phyloP scores from a whole-genome alignment of 192 early-diverging fungal genomes.

The Coemansia sp. region DNA sequence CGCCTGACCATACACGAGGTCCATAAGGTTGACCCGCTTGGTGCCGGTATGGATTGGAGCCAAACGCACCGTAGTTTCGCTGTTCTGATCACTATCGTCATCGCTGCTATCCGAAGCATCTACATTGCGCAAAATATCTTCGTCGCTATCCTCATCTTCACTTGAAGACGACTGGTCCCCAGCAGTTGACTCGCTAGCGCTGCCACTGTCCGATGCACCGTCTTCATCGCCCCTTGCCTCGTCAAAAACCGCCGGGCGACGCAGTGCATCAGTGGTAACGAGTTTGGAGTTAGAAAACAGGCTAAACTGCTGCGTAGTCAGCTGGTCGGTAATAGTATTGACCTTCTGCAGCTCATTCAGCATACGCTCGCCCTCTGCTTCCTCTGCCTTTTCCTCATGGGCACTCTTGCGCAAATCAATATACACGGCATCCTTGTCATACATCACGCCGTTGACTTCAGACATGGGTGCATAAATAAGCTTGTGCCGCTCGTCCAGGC shows the following conservation, averaged over 20 bases:
- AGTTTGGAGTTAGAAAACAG: constrained; percentile 49
- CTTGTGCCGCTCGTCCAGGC: constrained; percentile 90
- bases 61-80: constrained; percentile 17
- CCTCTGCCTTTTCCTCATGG: constrained; percentile 57
- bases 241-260: constrained; percentile 66
- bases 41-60: constrained; percentile 37
- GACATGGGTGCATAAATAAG: constrained; percentile 98
- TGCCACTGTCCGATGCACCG: constrained; percentile 12
- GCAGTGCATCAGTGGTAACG: constrained; percentile 28
- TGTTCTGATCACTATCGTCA: constrained; percentile 5
- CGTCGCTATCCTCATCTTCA: constrained; percentile 12
- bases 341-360: constrained; percentile 91
- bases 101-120: constrained; percentile 8
- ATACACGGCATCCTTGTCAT: constrained; percentile 99
- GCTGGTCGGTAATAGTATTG: constrained; percentile 33
- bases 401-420: constrained; percentile 82
- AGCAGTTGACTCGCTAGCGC: constrained; percentile 19
- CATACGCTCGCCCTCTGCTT: constrained; percentile 82
- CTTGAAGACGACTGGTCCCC: constrained; percentile 29
- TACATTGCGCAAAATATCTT: constrained; percentile 30
- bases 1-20: constrained; percentile 79
- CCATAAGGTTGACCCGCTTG: constrained; percentile 80
- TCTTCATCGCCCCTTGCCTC: constrained; percentile 22
- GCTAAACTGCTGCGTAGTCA: constrained; percentile 42
- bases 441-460: constrained; percentile 96